These are phyloP conservation scores for Endogone sp. DNA, from an alignment of 192 early-diverging fungal genomes.

Conservation along the genomic window DNA sequence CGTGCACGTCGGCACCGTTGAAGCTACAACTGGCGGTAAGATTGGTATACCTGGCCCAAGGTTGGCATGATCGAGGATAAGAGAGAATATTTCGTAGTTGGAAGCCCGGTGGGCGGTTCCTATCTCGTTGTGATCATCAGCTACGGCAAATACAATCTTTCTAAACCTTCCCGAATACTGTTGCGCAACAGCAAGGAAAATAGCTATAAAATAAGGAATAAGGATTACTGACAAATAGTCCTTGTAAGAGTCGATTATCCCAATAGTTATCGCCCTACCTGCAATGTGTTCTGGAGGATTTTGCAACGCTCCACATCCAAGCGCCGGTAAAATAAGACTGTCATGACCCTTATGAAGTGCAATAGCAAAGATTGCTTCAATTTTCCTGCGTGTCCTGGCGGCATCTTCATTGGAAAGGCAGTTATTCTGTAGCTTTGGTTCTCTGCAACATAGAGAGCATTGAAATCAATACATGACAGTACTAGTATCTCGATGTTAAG, in stretches of 20 bases:
- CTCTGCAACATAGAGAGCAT: neutral
- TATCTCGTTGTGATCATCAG: neutral
- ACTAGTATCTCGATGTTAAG: slow-evolving; percentile 20
- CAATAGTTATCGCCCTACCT: neutral
- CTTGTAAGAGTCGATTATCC: too few species aligned
- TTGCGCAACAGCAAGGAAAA: neutral
- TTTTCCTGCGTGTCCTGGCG: slow-evolving; percentile 39
- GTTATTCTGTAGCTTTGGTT: slow-evolving; percentile 18
- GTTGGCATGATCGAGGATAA: neutral
- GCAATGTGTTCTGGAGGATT: slow-evolving; percentile 34
- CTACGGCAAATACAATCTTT: neutral
- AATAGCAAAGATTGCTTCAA: slow-evolving; percentile 42
- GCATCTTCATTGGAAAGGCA: slow-evolving; percentile 38
- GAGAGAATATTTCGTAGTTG: neutral
- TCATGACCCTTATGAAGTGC: slow-evolving; percentile 43
- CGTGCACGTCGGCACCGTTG: neutral
- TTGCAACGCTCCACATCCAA: slow-evolving; percentile 35
- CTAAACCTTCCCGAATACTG: neutral
- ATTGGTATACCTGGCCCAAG: neutral
- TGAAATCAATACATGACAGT: slow-evolving; percentile 4
- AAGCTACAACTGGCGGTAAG: neutral
- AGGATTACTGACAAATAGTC: neutral
- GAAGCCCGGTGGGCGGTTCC: neutral
- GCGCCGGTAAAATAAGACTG: slow-evolving; percentile 37
- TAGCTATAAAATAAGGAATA: neutral